Evolutionary conservation across 495 filamentous ascomycete genomes (phyloP).

Genomic region (Lophiostoma macrostomum): DNA sequence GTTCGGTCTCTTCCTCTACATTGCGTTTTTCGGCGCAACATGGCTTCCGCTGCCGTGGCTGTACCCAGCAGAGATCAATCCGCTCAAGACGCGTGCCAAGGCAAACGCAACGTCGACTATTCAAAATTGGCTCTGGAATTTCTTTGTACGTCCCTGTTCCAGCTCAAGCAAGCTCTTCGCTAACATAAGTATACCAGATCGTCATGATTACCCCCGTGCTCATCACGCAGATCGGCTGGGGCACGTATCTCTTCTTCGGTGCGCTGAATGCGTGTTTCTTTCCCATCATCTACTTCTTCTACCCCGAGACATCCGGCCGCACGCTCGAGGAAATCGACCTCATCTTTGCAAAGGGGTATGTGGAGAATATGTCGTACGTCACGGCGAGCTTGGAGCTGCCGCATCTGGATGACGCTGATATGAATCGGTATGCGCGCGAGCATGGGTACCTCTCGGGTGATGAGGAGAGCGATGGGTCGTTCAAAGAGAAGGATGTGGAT

Average conservation of each 20-base stretch:
- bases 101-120: slow-evolving; percentile 63
- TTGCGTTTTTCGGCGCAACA: slow-evolving; percentile 52
- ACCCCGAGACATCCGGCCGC: slow-evolving; percentile 53
- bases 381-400: slow-evolving; percentile 67
- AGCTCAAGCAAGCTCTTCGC: too few species aligned
- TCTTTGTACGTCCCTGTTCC: too few species aligned
- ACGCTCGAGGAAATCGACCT: slow-evolving; percentile 41
- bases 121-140: slow-evolving; percentile 54
- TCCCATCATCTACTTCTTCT: slow-evolving; percentile 51
- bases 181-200: too few species aligned
- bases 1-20: slow-evolving; percentile 34
- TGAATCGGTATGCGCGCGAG: too few species aligned
- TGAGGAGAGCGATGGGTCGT: too few species aligned
- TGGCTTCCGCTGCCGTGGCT: slow-evolving; percentile 63
- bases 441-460: too few species aligned
- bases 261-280: slow-evolving; percentile 51
- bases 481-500: too few species aligned
- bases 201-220: slow-evolving; percentile 42
- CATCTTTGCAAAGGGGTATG: slow-evolving; percentile 59
- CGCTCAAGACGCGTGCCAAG: slow-evolving; percentile 62
- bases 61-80: slow-evolving; percentile 66
- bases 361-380: slow-evolving; percentile 74
- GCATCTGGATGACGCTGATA: slow-evolving; percentile 56
- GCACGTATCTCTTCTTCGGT: slow-evolving; percentile 42
- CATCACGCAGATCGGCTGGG: slow-evolving; percentile 30